Conservation (phyloP, 352 stramenopile genomes). For the Phytophthora chlamydospora region DNA sequence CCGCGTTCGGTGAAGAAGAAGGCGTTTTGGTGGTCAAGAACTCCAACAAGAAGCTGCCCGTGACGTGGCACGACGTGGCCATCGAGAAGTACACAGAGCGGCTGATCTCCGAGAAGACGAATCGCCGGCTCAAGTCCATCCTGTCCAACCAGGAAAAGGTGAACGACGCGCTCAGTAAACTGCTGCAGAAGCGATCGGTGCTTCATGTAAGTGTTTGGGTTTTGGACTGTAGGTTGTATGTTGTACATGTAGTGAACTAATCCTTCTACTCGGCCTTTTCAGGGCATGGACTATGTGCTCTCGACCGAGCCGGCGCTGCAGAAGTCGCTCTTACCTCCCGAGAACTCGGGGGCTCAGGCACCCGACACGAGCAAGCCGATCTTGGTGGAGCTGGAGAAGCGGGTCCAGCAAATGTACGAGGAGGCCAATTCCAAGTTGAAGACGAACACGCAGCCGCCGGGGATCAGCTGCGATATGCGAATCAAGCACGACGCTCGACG, state of each 20-base stretch:
- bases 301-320: background rate
- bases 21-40: background rate
- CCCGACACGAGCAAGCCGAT: background rate
- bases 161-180: slow-evolving; percentile 10
- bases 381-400: slow-evolving; percentile 18
- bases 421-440: background rate
- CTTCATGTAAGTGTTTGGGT: slow-evolving; percentile 19
- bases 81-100: slow-evolving; percentile 29
- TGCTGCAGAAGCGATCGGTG: slow-evolving; percentile 30
- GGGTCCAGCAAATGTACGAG: slow-evolving; percentile 19
- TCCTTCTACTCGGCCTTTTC: no score
- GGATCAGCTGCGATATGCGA: slow-evolving; percentile 29
- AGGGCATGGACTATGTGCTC: slow-evolving; percentile 33
- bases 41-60: background rate
- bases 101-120: slow-evolving; percentile 33
- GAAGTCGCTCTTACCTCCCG: background rate
- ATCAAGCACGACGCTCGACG: slow-evolving; percentile 19
- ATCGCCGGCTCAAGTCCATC: slow-evolving; percentile 34
- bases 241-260: background rate
- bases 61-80: slow-evolving; percentile 31
- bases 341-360: background rate
- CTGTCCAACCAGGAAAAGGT: slow-evolving; percentile 33
- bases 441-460: background rate
- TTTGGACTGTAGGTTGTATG: background rate
- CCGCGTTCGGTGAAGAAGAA: background rate